phyloP scores from a whole-genome alignment of 2,329 filamentous ascomycete genomes.

The Colletotrichum costaricense region DNA sequence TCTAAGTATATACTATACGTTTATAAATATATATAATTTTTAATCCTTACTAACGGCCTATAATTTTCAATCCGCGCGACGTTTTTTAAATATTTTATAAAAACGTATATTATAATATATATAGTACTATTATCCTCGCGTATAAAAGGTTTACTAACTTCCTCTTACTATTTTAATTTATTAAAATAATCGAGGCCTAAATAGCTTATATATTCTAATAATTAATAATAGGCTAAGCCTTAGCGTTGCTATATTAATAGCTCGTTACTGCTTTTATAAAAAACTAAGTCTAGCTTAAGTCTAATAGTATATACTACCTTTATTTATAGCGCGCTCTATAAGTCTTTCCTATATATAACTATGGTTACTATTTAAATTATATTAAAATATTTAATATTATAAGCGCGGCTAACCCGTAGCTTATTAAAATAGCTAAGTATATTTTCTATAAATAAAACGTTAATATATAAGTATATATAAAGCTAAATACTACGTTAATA shows the following conservation, averaged over 20 bases:
- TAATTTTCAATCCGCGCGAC: constrained; percentile 14
- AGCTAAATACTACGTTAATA: not conserved
- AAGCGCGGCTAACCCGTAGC: not conserved
- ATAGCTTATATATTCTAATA: not conserved
- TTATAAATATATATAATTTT: too few relatives aligned
- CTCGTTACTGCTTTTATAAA: not conserved
- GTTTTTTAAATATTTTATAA: constrained; percentile 23
- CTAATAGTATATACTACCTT: not conserved
- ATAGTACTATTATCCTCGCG: not conserved
- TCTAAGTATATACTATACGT: constrained; percentile 1
- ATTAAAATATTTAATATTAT: not conserved
- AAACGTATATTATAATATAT: not conserved
- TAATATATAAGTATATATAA: not conserved
- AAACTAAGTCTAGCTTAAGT: not conserved
- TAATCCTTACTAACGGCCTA: not conserved
- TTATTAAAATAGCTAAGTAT: not conserved
- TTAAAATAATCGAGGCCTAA: constrained; percentile 2
- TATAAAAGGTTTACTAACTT: not conserved
- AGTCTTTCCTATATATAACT: not conserved
- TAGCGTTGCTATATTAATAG: not conserved
- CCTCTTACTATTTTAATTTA: not conserved
- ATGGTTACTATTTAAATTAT: constrained; percentile 7
- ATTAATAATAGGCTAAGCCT: not conserved
- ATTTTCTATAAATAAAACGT: not conserved
- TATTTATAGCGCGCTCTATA: not conserved